Evolutionary conservation across 495 filamentous ascomycete genomes (phyloP).

Genomic region (Gamarada debralockiae): DNA sequence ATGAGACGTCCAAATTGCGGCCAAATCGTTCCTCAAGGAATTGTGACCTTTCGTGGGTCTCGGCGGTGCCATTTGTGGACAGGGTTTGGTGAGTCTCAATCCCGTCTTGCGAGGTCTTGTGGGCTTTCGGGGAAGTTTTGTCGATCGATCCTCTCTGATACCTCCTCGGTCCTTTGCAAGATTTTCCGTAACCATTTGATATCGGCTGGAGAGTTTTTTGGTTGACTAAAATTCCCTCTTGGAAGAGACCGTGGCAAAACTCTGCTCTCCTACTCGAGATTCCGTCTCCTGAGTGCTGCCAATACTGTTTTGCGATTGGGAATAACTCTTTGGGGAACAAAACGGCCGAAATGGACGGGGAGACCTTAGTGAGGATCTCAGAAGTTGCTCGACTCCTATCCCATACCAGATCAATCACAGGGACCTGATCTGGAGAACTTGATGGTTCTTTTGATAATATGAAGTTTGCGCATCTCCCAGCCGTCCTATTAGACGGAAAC

Average conservation of each 20-base stretch:
- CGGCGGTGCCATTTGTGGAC: conserved; percentile 9
- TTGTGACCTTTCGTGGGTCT: conserved; percentile 52
- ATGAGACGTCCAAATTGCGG: conserved; percentile 75
- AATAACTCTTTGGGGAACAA: conserved; percentile 64
- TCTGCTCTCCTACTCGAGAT: conserved; percentile 89
- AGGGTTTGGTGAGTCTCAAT: not conserved
- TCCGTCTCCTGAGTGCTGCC: conserved; percentile 96
- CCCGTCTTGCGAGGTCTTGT: not conserved
- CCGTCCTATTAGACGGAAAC: conserved; percentile 68
- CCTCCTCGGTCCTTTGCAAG: conserved; percentile 62
- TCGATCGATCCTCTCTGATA: conserved; percentile 65
- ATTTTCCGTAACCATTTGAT: conserved; percentile 31
- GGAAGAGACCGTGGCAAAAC: conserved; percentile 73
- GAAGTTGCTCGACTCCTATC: conserved; percentile 48
- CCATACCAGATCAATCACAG: conserved; percentile 62
- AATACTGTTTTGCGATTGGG: conserved; percentile 78
- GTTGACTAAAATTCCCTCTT: conserved; percentile 64
- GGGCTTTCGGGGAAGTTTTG: conserved; percentile 9
- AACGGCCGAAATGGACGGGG: conserved; percentile 60
- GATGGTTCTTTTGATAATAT: conserved; percentile 53
- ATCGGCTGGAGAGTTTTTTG: conserved; percentile 31
- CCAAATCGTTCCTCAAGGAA: conserved; percentile 96
- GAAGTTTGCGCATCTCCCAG: conserved; percentile 68
- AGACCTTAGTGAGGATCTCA: conserved; percentile 34
- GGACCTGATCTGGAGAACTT: conserved; percentile 44